Conservation (phyloP, 495 filamentous ascomycete genomes). For the Podospora conica region DNA sequence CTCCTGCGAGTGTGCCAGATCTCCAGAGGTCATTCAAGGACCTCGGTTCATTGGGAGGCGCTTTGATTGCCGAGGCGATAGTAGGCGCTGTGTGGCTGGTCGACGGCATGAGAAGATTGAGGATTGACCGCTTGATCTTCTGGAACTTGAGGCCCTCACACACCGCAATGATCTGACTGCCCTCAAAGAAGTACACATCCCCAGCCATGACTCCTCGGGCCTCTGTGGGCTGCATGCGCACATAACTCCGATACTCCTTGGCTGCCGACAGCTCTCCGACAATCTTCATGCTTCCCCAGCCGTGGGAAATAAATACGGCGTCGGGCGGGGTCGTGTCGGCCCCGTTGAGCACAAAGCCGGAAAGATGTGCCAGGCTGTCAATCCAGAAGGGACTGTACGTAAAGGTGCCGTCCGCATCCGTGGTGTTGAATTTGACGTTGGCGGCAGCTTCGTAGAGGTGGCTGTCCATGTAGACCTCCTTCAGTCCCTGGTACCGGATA, state of each 20-base stretch:
- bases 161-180: slow-evolving; percentile 39
- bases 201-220: slow-evolving; percentile 31
- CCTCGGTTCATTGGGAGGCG: not conserved
- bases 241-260: slow-evolving; percentile 56
- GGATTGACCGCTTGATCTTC: slow-evolving; percentile 46
- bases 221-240: slow-evolving; percentile 47
- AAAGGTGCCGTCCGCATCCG: slow-evolving; percentile 44
- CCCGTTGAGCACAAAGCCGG: slow-evolving; percentile 65
- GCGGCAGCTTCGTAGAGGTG: slow-evolving; percentile 25
- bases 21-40: not conserved
- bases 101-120: slow-evolving; percentile 49
- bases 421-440: slow-evolving; percentile 17
- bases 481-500: slow-evolving; percentile 14
- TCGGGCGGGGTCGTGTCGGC: slow-evolving; percentile 53
- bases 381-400: slow-evolving; percentile 57
- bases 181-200: slow-evolving; percentile 51
- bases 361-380: slow-evolving; percentile 49
- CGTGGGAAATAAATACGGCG: slow-evolving; percentile 58
- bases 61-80: too few relatives aligned
- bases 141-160: slow-evolving; percentile 47
- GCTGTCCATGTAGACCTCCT: slow-evolving; percentile 24
- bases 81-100: not conserved
- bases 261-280: slow-evolving; percentile 47
- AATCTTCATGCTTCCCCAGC: slow-evolving; percentile 57
- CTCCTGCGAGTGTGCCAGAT: not conserved